Evolutionary conservation across 2,329 filamentous ascomycete genomes (phyloP).

Genomic region (Blastomyces emzantsi): DNA sequence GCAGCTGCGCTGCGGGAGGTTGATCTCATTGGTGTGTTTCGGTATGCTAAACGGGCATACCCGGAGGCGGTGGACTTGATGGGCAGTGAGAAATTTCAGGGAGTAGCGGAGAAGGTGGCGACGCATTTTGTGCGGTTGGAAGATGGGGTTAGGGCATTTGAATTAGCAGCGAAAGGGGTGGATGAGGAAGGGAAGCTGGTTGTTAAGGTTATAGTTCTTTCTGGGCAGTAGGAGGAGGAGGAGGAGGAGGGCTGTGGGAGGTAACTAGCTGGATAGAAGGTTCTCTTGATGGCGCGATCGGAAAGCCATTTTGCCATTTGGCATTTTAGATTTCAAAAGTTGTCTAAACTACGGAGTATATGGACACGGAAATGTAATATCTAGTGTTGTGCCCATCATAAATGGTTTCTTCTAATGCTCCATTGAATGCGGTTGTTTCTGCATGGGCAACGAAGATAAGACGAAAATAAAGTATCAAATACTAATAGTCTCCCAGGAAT

Average conservation of each 20-base stretch:
- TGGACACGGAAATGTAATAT: not conserved
- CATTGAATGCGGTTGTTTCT: not conserved
- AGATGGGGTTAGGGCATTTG: conserved; percentile 44
- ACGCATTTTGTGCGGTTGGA: conserved; percentile 43
- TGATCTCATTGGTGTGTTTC: conserved; percentile 49
- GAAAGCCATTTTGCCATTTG: not conserved
- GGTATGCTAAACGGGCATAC: conserved; percentile 46
- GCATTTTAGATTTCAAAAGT: not conserved
- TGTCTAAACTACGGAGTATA: not conserved
- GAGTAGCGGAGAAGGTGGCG: conserved; percentile 43
- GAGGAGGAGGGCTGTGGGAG: not conserved
- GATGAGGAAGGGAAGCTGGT: conserved; percentile 46
- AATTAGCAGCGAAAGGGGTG: conserved; percentile 41
- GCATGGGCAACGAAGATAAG: not conserved
- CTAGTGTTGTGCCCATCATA: not conserved
- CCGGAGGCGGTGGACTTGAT: conserved; percentile 47
- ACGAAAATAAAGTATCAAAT: not conserved
- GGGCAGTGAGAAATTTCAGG: conserved; percentile 41
- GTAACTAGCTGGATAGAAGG: not conserved
- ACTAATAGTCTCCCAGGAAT: not conserved
- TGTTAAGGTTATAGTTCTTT: conserved; percentile 45
- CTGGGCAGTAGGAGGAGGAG: conserved; percentile 9
- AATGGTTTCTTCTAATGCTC: not conserved
- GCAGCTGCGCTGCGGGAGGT: conserved; percentile 48
- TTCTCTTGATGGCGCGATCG: not conserved